A percentile compares a stretch with the other conserved stretches of the same genome.
These are phyloP conservation scores for Capillidium rhysosporum DNA, from an alignment of 371 early-diverging fungal species.

Conservation along the genomic window DNA sequence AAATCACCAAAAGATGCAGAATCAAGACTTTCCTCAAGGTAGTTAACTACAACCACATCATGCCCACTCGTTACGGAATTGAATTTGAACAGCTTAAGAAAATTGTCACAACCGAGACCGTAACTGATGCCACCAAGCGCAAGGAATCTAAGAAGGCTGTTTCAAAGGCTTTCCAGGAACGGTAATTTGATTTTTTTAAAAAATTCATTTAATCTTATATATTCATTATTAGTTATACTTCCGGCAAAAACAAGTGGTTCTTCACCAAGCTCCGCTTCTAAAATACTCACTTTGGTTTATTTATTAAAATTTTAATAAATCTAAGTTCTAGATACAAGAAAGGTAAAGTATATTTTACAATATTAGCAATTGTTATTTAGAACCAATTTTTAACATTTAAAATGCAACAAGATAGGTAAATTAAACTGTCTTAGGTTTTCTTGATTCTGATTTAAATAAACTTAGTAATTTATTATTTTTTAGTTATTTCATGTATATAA, in stretches of 20 bases:
- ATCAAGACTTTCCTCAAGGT: conserved; percentile 97
- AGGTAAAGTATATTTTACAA: too few species aligned
- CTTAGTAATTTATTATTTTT: too few species aligned
- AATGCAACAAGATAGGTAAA: too few species aligned
- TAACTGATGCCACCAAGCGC: conserved; percentile 89
- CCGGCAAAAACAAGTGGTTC: conserved; percentile 99
- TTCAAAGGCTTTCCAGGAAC: conserved; percentile 87
- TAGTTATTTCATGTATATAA: too few species aligned
- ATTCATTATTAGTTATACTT: conserved; percentile 42
- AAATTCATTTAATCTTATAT: background rate
- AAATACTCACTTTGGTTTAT: conserved; percentile 10
- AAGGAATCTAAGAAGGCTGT: conserved; percentile 75
- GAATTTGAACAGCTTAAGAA: conserved; percentile 77
- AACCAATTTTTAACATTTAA: too few species aligned
- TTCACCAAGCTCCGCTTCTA: conserved; percentile 97
- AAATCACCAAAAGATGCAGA: conserved; percentile 82
- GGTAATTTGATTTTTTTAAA: conserved; percentile 11
- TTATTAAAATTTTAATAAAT: background rate
- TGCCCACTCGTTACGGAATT: conserved; percentile 91
- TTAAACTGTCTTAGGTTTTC: too few species aligned
- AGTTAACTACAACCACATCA: conserved; percentile 97
- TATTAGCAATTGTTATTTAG: too few species aligned
- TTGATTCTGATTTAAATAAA: too few species aligned
- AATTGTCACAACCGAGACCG: conserved; percentile 62
- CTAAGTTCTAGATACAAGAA: too few species aligned